A percentile compares a stretch with the other conserved stretches of the same genome.
Evolutionary conservation across 192 early-diverging fungal species (phyloP).

Genomic region (Pecoramyces ruminantium): DNA sequence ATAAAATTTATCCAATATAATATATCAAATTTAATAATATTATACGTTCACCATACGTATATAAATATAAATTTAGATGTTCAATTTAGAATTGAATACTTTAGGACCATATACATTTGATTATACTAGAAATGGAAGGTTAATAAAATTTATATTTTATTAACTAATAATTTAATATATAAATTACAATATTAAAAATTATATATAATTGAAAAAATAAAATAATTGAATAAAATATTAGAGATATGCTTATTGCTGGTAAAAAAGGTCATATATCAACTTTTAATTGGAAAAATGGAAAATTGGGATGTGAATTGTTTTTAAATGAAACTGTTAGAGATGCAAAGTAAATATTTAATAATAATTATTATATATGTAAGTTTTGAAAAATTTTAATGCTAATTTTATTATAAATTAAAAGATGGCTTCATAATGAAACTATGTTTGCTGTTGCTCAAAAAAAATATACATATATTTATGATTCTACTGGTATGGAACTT

Average conservation of each 20-base stretch:
- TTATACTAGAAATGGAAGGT: constrained; percentile 73
- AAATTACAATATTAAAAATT: no score
- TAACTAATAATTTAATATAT: no score
- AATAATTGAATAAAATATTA: constrained; percentile 1
- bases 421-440: constrained; percentile 89
- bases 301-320: constrained; percentile 61
- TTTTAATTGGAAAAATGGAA: constrained; percentile 78
- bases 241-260: constrained; percentile 54
- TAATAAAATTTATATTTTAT: not conserved
- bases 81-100: constrained; percentile 53
- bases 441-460: constrained; percentile 93
- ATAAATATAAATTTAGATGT: constrained; percentile 28
- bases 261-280: constrained; percentile 73
- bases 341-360: no score
- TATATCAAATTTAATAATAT: no score
- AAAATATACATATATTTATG: constrained; percentile 87
- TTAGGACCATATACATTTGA: constrained; percentile 80
- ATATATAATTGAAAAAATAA: no score
- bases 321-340: constrained; percentile 78
- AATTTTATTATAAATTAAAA: no score
- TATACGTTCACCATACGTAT: no score
- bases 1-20: no score
- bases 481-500: constrained; percentile 73
- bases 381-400: no score
- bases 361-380: no score